Conservation (phyloP, 164 flowering plant species). For the Akebia trifoliata region DNA sequence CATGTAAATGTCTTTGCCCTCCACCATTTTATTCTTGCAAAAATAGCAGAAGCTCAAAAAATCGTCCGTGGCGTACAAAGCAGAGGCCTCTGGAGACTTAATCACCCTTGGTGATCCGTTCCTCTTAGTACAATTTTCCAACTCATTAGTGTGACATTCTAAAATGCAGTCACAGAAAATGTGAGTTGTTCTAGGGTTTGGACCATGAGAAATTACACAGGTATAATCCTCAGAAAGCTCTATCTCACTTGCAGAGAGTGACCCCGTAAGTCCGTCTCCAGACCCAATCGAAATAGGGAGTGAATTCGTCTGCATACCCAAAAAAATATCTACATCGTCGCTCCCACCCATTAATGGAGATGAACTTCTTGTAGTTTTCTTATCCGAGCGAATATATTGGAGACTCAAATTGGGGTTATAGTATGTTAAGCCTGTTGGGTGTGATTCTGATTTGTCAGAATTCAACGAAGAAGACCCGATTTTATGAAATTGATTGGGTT, state of each 20-base stretch:
- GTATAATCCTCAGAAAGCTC: conserved; percentile 88
- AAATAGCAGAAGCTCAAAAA: conserved; percentile 61
- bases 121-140: conserved; percentile 18
- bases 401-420: conserved; percentile 22
- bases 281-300: conserved; percentile 26
- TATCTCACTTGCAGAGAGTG: conserved; percentile 52
- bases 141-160: conserved; percentile 45
- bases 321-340: conserved; percentile 21
- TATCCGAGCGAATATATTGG: conserved; percentile 21
- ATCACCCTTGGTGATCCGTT: conserved; percentile 8
- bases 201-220: conserved; percentile 67
- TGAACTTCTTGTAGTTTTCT: conserved; percentile 12
- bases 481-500: conserved; percentile 27
- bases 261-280: conserved; percentile 21
- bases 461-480: conserved; percentile 40
- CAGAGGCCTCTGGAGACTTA: conserved; percentile 10
- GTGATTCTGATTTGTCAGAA: conserved; percentile 30
- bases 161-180: conserved; percentile 78
- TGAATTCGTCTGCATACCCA: conserved; percentile 20
- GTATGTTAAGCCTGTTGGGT: conserved; percentile 19
- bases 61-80: conserved; percentile 25
- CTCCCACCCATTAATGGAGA: conserved; percentile 18
- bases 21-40: conserved; percentile 56
- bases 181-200: conserved; percentile 78
- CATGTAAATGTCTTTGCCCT: conserved; percentile 56